Base-by-base conservation (phyloP, 768 basidiomycete genomes). In the Ramaria sp. region DNA sequence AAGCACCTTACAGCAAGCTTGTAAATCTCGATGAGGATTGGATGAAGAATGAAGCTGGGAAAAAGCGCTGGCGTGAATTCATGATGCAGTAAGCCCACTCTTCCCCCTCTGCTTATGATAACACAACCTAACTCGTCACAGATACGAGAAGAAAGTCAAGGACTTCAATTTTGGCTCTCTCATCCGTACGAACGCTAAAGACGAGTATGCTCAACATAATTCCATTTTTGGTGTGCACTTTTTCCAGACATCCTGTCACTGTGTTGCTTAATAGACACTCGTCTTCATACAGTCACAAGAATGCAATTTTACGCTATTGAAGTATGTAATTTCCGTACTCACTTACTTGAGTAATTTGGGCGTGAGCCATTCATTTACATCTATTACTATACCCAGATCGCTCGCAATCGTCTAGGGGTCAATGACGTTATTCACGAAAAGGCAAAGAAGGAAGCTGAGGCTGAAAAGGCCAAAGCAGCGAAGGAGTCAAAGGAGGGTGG, bases 81-180 rank as follows among this genome's bases (percentile, higher is more conserved):
- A 90, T 95, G 66, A 77, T 77, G 57, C 66, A 74, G 83, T 91
- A 62, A 55, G 78, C 70, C 39, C 28, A 22, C 38, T 22, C 18
- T 36, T 34, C 52, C 18, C 43, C 48, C 32, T 34, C 9, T 59
- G 22, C 20, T 18, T 25, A 8, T 48, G 27, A 27, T 48, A 20
- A 18, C 44, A 34, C 5, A n/a, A 7, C 55, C 20, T 57, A 39
- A 48, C 18, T 45, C 43, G 39, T 27, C 5, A 49, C 59, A 89
- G 89, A 56, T 96, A 94, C 70, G 87, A 95, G 70, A 83, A 86
- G 56, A 88, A 85, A 63, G 73, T 98, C 52, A 85, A 87, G 63
- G 92, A 97, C 60, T 90, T 86, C 71, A 98, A 98, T 75, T 97
- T 97, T 69, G 96, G 96, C 18, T 97, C 90, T 1, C 73, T 99